Evolutionary conservation across 768 basidiomycete species (phyloP).

Genomic region (Pleurotus sapidus): DNA sequence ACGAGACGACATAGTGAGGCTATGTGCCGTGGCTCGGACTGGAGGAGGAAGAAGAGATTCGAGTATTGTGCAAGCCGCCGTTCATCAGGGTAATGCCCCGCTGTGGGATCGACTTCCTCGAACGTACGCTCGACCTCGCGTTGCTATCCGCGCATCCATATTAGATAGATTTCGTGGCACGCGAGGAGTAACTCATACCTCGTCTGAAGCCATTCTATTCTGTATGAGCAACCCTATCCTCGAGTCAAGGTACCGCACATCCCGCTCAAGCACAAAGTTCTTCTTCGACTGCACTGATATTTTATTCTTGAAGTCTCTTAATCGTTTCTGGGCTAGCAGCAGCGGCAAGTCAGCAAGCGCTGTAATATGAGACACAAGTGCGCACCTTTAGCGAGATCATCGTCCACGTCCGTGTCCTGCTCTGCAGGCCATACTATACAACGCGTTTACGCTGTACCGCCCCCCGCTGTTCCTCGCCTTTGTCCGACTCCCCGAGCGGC

Average conservation of each 20-base stretch:
- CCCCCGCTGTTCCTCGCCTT: constrained; percentile 3
- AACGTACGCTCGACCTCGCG: constrained; percentile 91
- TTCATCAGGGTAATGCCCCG: constrained; percentile 94
- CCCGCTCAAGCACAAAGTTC: constrained; percentile 98
- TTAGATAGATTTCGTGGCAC: too few species aligned
- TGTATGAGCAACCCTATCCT: constrained; percentile 96
- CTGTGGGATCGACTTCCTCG: constrained; percentile 90
- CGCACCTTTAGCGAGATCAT: constrained; percentile 89
- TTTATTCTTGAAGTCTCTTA: constrained; percentile 94
- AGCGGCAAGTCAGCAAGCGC: not conserved
- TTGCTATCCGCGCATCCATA: constrained; percentile 51
- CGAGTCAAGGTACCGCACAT: constrained; percentile 96
- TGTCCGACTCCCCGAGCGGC: constrained; percentile 1
- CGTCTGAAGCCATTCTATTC: constrained; percentile 95
- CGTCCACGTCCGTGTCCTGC: constrained; percentile 96
- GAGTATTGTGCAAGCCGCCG: constrained; percentile 92
- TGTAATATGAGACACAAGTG: constrained; percentile 6
- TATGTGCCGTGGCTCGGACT: constrained; percentile 95
- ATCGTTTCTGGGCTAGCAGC: constrained; percentile 83
- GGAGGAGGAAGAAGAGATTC: constrained; percentile 97
- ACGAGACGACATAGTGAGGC: constrained; percentile 95
- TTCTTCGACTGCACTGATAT: constrained; percentile 99
- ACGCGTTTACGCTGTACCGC: constrained; percentile 79
- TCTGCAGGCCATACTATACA: constrained; percentile 98
- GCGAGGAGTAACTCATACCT: constrained; percentile 45